Base-by-base conservation (phyloP, 108 stramenopile species). In the Chaetoceros tenuissimus region DNA sequence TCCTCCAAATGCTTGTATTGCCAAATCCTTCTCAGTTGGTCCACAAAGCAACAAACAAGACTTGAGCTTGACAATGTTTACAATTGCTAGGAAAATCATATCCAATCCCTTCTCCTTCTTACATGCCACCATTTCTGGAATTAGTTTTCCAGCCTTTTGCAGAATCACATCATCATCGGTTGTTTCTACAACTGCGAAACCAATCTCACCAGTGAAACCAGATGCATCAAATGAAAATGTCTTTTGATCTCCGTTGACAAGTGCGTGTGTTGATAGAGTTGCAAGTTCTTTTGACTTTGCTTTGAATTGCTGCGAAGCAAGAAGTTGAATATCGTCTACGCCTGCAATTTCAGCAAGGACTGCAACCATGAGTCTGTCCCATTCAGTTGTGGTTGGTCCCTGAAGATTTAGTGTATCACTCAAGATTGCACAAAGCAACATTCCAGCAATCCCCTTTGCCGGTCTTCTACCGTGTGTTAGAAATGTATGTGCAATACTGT, bases 201-300 rank as follows among this genome's bases (percentile, higher is more conserved):
- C 87, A 45, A 87, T 63, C 46, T 78, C 75, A 24, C 67, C 73
- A 21, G 29, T 23, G 46, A 75, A 79, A 23, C 55, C 57, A 24
- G 57, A 31, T 20, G 52, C 64, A 0, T 74, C 48, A 31, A 70
- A 81, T 43, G 61, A 65, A 66, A 84, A 87, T 25, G 55, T 31
- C 73, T 87, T 87, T 63, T 79, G 79, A 52, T 87, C 85, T 26
- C 87, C 87, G 48, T 78, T 74, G n/a, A 81, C 80, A 10, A 81
- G 50, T 19, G 56, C 67, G 52, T 67, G 53, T 10, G 80, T 73
- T 34, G 51, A 53, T 47, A 81, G 28, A 34, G 55, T 58, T 3
- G 69, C 76, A 48, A 81, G 52, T 28, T 78, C 73, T 30, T 51
- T 66, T n/a, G 45, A 46, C 55, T 88, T 88, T 24, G 87, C 87